Base-by-base conservation (phyloP, 306 rosid genomes). In the Vigna angularis region DNA sequence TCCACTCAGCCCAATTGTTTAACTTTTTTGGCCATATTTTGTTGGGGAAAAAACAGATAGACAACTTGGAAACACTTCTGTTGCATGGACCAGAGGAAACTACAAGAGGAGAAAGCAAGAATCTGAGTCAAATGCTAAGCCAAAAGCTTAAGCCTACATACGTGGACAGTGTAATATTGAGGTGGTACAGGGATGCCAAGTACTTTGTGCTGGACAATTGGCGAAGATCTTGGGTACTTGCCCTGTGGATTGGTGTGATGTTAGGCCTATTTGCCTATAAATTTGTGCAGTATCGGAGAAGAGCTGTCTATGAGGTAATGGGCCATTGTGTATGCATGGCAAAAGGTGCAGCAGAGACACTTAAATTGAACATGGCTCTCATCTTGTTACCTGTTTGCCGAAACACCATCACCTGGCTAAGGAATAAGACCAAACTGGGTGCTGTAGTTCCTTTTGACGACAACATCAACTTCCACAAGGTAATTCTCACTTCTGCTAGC, bases 291-390 rank as follows among this genome's bases (percentile, higher is more conserved):
- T 88, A 88, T 66, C 36, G 86, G 52, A 79, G 79, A 47, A 85
- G 17, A 81, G 77, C 72, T 73, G 89, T 47, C 20, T 88, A 88
- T 70, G 63, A 81, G 50, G 91, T 85, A 20, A 83, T 88, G 91
- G 89, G 89, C 36, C 87, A 88, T 72, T 88, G 91, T 83, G 91
- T 88, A 57, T 88, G 91, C 89, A 85, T 88, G 91, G 91, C 91
- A 64, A 88, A 88, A 81, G 91, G 91, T 83, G 91, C 91, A 53
- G 91, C 89, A 17, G 91, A 88, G 87, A 88, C 88, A 63, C 91
- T 88, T 34, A 88, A 88, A 69, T 75, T 88, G 79, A 88, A 88
- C 85, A 88, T 88, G 91, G 88, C 91, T 72, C 87, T 88, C 75
- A 88, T 88, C 64, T 68, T 88, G 61, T 74, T 88, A 49, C 91